Evolutionary conservation across 768 basidiomycete genomes (phyloP), one percentile per base, ranked within the genome.

Genomic region (Symmetrospora coprosmae): DNA sequence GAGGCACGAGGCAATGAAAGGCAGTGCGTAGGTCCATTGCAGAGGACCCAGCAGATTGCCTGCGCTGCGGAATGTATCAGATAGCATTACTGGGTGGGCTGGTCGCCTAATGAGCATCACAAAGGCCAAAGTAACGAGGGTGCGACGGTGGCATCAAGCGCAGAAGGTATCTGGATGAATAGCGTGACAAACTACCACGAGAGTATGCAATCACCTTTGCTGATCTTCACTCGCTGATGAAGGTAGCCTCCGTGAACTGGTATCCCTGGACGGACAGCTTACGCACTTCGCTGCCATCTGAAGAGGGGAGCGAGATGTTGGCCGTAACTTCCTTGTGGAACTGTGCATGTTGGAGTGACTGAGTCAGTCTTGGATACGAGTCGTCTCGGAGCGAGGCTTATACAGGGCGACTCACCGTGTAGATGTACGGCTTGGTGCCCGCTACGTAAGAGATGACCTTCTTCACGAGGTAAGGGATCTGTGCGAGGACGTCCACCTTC

Each of bases 401-500:
- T 27, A 38, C 40, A 9, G 23, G 9, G 35, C 27, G 38, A 74
- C 81, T 55, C 52, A 85, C 89, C 80, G 91, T 87, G 73, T 92
- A 94, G 71, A 92, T 85, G 72, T 82, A 91, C 0, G 89, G 88
- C 72, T 91, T 90, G 21, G 87, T 88, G 38, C 87, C 86, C 37
- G 90, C 82, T 13, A 62, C 89, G 68, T 92, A 92, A 69, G 84
- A 87, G 66, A 99, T 82, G 63, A 89, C 84, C 72, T 89, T 81
- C 76, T 89, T 88, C 71, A 99, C 74, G 55, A 92, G 82, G 62
- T 84, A 82, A 11, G 94, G 94, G 65, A 94, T 87, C 75, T 99
- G 91, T 4, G 86, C 90, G 8, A 99, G 79, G 2, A 97, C 82
- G 68, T 99, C 90, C 27, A 97, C 87, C 73, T 92, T 90, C 72